Evolutionary conservation across 2,329 filamentous ascomycete species (phyloP), one percentile per base, ranked within the genome.

Genomic region (Akanthomyces lecanii): DNA sequence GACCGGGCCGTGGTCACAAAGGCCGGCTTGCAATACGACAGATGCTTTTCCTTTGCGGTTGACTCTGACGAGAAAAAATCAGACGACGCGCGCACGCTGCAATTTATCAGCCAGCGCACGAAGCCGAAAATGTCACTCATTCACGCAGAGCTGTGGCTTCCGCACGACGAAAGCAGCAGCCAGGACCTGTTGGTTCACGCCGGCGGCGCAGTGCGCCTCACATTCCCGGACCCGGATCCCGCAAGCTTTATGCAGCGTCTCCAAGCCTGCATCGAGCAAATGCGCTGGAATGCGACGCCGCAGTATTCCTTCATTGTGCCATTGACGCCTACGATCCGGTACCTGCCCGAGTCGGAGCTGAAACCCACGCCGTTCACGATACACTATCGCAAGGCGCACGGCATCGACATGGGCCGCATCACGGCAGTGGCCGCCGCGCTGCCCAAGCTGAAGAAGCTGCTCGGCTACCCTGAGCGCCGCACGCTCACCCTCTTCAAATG

Each of bases 31-130:
- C 21, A 63, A 5, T 66, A 69, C 36, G 71, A 72, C 33, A 62
- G 71, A 5, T 67, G 67, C 51, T 69, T 74, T 47, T 72, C 68
- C 4, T 63, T 75, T 0, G 73, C 74, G 0, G 66, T 67, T 1
- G 69, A 74, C 38, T 67, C 69, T 4, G 66, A 67, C 1, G 67
- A 67, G 0, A 64, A 71, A 3, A 71, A 58, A 5, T 48, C 64
- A 1, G 66, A 67, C 8, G 63, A 52, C 0, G 67, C 51, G 0
- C 33, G 62, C 0, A 63, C 59, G 4, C 71, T 70, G 68, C 68
- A 66, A 0, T 72, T 72, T 28, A 65, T 72, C 47, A 72, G 71
- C 16, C 71, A 72, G 52, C 68, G 71, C 33, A 67, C 65, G 0
- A 67, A 65, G 48, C 66, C 66, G 1, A 50, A 42, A 40, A 67